Evolutionary conservation across 306 rosid genomes (phyloP).

Genomic region (Prosopis cineraria): DNA sequence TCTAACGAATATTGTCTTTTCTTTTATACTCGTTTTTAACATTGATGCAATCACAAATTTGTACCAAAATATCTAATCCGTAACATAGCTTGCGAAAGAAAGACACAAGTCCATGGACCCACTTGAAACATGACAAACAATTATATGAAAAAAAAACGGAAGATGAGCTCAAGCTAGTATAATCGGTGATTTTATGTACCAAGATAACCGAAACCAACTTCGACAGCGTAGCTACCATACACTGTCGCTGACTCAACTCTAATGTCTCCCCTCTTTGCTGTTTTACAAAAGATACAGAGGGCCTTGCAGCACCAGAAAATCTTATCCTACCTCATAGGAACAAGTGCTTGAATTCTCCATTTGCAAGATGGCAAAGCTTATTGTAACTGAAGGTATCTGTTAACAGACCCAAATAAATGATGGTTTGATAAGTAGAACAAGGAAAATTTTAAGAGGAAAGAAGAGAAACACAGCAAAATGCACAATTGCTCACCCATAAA

Average conservation of each 20-base stretch:
- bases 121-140: conserved; percentile 12
- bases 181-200: conserved; percentile 28
- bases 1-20: too few species aligned
- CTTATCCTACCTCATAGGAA: conserved; percentile 56
- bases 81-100: conserved; percentile 5
- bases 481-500: neutral
- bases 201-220: conserved; percentile 5
- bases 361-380: conserved; percentile 85
- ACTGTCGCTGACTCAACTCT: conserved; percentile 3
- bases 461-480: neutral
- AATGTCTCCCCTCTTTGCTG: conserved; percentile 20
- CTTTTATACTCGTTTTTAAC: neutral
- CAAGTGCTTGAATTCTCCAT: conserved; percentile 78
- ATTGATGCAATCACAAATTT: neutral
- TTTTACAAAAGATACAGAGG: conserved; percentile 21
- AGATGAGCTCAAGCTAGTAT: conserved; percentile 1
- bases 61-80: conserved; percentile 25
- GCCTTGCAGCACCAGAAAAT: conserved; percentile 19
- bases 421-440: conserved; percentile 23
- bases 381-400: conserved; percentile 74
- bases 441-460: neutral
- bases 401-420: neutral
- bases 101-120: neutral
- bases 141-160: conserved; percentile 20
- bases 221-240: neutral